These are phyloP conservation scores for Pleurotus pulmonarius DNA, from an alignment of 768 basidiomycete genomes.

Conservation along the genomic window DNA sequence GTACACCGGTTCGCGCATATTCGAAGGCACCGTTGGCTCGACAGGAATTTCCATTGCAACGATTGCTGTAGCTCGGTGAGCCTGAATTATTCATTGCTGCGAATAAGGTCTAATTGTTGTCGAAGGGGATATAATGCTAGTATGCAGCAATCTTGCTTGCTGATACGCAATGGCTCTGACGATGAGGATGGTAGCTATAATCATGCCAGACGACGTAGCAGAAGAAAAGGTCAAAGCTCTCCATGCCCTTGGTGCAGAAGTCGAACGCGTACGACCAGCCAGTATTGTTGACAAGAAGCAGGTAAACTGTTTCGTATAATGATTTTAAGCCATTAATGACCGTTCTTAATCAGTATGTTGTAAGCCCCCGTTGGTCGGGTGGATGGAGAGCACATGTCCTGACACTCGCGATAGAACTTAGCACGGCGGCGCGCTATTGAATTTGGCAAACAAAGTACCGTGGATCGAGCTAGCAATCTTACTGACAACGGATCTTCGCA, in stretches of 20 bases:
- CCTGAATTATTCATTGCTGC: constrained; percentile 6
- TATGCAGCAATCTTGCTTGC: constrained; percentile 28
- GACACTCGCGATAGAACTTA: constrained; percentile 59
- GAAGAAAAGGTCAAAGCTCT: constrained; percentile 89
- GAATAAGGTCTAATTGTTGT: background rate
- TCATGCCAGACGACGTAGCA: constrained; percentile 88
- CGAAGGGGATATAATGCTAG: constrained; percentile 85
- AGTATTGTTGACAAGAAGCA: constrained; percentile 98
- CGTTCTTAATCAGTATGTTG: constrained; percentile 49
- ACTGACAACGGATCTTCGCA: constrained; percentile 15
- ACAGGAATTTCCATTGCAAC: constrained; percentile 97
- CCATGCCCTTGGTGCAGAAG: constrained; percentile 79
- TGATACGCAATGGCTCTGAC: background rate
- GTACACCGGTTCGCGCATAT: constrained; percentile 86
- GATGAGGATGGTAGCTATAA: constrained; percentile 54
- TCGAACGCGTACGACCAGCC: constrained; percentile 87
- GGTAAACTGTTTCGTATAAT: constrained; percentile 33
- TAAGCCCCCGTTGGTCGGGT: constrained; percentile 30
- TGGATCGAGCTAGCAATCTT: constrained; percentile 9
- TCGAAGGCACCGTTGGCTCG: constrained; percentile 95
- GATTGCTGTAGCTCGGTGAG: constrained; percentile 81
- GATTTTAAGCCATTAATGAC: background rate
- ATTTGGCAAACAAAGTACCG: constrained; percentile 52
- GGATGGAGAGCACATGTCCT: background rate
- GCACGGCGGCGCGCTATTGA: constrained; percentile 74